A percentile compares a stretch with the other conserved stretches of the same genome.
phyloP scores from a whole-genome alignment of 768 basidiomycete species.

The Mycena indigotica region DNA sequence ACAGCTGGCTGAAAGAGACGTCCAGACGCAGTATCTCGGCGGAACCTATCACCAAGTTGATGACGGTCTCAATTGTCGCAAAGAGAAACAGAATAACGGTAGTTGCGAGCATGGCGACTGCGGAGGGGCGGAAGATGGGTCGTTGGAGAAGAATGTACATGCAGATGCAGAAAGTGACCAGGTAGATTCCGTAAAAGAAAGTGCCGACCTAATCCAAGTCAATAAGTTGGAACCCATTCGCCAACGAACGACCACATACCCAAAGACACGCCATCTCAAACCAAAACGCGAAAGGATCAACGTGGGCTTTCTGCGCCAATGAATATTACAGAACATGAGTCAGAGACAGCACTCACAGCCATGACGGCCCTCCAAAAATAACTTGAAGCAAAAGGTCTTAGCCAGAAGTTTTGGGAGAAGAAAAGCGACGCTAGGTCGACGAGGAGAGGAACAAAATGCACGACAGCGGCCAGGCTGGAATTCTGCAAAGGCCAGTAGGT shows the following conservation, averaged over 20 bases:
- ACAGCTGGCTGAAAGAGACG: constrained; percentile 30
- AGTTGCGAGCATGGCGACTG: constrained; percentile 29
- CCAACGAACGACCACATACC: neutral
- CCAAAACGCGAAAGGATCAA: neutral
- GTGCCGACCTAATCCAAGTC: neutral
- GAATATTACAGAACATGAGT: no score
- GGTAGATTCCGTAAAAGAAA: constrained; percentile 27
- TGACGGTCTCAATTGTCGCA: constrained; percentile 32
- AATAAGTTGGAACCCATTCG: no score
- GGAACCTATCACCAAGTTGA: constrained; percentile 33
- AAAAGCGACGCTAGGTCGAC: neutral
- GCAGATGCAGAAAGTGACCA: constrained; percentile 33
- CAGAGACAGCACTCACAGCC: neutral
- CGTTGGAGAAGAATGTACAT: constrained; percentile 30
- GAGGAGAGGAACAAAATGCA: neutral
- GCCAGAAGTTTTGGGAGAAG: no score
- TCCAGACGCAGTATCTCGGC: constrained; percentile 28
- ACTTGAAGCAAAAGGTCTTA: no score
- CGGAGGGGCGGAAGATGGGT: constrained; percentile 20
- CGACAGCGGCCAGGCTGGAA: neutral
- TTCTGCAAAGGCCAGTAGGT: neutral
- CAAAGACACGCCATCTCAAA: neutral
- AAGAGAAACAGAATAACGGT: constrained; percentile 32
- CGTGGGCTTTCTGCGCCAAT: neutral
- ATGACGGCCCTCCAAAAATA: no score